Base-by-base conservation (phyloP, 306 rosid species). In the Dryas drummondii region DNA sequence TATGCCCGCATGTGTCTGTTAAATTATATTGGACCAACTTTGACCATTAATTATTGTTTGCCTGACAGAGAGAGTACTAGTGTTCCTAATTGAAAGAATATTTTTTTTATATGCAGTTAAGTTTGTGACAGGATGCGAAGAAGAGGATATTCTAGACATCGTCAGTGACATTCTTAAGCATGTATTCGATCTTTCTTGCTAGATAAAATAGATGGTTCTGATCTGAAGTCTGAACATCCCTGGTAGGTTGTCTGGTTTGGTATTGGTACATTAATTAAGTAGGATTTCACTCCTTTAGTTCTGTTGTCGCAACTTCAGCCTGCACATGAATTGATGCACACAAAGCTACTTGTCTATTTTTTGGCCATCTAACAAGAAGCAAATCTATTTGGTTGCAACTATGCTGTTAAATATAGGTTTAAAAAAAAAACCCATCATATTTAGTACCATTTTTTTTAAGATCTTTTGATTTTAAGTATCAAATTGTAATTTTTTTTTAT, bases 161-260 rank as follows among this genome's bases (percentile, higher is more conserved):
- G 93, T 86, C 66, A 77, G 63, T 10, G 74, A 58, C 76, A 89
- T 93, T 79, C 92, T 93, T 48, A 82, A 77, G 76, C 97, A 88
- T 73, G 91, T 91, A 27, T 85, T 93, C 56, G 71, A 76, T 74
- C 79, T 86, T 79, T 79, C 78, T 68, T 82, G 85, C 41, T 84
- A 70, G 76, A 49, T 63, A 63, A 52, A 66, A 79, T 32, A 32
- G 37, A 32, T 32, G 58, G 7, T n/a, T 53, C 57, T 56, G 37
- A 32, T 32, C 58, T 42, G 16, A 60, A 81, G 40, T n/a, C 47
- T 26, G 46, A 72, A 56, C 40, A 49, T 32, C 37, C 37, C 37
- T 32, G 37, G 37, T 32, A 40, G 58, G 68, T 59, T 41, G 17
- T 54, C 55, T 32, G 12, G 11, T 40, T 12, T 32, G 73, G 45